A percentile compares a stretch with the other conserved stretches of the same genome.
phyloP scores from a whole-genome alignment of 768 basidiomycete genomes.

The Phanerodontia chrysosporium region DNA sequence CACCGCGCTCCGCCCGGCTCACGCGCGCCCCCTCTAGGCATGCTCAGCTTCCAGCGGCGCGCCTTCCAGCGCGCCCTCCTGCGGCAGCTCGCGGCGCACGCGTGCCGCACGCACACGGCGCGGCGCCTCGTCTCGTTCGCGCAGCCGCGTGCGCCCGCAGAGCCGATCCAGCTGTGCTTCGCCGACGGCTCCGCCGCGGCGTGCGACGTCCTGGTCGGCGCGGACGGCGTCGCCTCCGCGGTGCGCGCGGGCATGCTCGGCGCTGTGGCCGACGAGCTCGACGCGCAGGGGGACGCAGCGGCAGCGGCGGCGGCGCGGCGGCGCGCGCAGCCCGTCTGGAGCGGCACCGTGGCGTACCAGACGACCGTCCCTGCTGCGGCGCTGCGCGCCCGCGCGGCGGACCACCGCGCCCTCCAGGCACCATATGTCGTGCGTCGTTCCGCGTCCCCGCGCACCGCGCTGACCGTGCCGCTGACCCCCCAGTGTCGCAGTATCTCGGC shows the following conservation, averaged over 20 bases:
- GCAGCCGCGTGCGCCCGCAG: conserved; percentile 27
- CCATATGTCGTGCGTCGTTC: conserved; percentile 20
- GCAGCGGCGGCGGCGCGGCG: conserved; percentile 37
- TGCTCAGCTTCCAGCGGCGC: conserved; percentile 51
- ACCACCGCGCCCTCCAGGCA: conserved; percentile 18
- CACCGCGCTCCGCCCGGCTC: neutral
- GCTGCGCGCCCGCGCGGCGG: conserved; percentile 6
- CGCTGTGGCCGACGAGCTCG: conserved; percentile 16
- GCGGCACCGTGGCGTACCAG: conserved; percentile 56
- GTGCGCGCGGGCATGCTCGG: conserved; percentile 35
- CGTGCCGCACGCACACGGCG: conserved; percentile 39
- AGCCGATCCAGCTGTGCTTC: conserved; percentile 48
- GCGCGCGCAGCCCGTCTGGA: conserved; percentile 51
- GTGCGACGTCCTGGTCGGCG: conserved; percentile 66
- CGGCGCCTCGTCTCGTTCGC: conserved; percentile 59
- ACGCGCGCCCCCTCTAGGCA: conserved; percentile 24
- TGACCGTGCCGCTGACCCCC: neutral
- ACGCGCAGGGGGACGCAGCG: neutral
- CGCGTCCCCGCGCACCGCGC: too few species aligned
- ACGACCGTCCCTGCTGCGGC: conserved; percentile 46
- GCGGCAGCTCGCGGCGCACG: conserved; percentile 29
- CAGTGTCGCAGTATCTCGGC: conserved; percentile 48
- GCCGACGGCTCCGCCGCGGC: conserved; percentile 54
- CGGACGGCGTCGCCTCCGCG: conserved; percentile 63
- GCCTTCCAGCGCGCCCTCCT: conserved; percentile 64